Conservation (phyloP, 352 stramenopile genomes). For the Globisporangium barbulae region DNA sequence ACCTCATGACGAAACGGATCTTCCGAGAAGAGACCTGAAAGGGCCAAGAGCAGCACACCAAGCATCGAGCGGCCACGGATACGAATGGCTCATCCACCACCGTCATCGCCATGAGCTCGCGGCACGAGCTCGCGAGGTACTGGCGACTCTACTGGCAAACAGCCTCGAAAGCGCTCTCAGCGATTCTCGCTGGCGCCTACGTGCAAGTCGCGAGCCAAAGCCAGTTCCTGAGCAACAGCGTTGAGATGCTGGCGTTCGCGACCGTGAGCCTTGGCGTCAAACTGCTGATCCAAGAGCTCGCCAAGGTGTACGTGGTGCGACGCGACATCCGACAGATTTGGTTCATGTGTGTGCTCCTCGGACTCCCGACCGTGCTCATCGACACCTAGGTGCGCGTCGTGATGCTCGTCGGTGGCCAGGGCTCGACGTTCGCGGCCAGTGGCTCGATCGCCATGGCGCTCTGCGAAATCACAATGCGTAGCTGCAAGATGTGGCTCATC, state of each 20-base stretch:
- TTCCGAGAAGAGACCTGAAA: conserved; percentile 1
- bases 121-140: background rate
- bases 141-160: conserved; percentile 5
- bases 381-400: conserved; percentile 40
- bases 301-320: conserved; percentile 26
- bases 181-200: background rate
- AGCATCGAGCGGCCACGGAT: too few species aligned
- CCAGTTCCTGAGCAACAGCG: background rate
- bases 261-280: background rate
- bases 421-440: conserved; percentile 16
- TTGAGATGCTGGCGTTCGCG: background rate
- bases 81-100: too few species aligned
- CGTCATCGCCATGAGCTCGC: too few species aligned
- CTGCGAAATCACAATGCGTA: conserved; percentile 27
- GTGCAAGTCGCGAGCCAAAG: conserved; percentile 6
- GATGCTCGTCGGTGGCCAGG: conserved; percentile 23
- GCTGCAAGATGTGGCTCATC: conserved; percentile 19
- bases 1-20: conserved; percentile 2
- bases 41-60: background rate
- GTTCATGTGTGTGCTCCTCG: conserved; percentile 34
- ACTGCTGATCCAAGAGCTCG: conserved; percentile 22
- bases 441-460: conserved; percentile 26
- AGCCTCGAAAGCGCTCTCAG: background rate
- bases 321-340: conserved; percentile 26
- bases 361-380: conserved; percentile 37